Evolutionary conservation across 306 rosid genomes (phyloP).

Genomic region (Vicia faba): DNA sequence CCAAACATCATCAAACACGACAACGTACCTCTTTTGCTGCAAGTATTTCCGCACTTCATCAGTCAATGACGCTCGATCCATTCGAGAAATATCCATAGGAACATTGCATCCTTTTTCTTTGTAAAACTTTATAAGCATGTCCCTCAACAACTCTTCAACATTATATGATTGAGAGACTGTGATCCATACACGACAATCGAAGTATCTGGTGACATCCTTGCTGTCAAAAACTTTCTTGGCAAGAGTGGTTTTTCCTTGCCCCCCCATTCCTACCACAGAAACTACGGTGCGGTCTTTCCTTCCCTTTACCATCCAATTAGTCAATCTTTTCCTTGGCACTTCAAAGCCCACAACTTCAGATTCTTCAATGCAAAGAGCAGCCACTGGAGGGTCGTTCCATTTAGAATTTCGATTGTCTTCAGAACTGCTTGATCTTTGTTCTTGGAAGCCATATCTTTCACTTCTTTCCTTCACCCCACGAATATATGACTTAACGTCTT

Average conservation of each 20-base stretch:
- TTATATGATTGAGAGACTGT: conserved; percentile 8
- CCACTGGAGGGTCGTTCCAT: not conserved
- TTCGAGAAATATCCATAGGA: not conserved
- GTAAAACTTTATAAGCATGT: not conserved
- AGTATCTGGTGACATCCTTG: not conserved
- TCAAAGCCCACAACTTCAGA: conserved; percentile 9
- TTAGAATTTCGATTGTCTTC: not conserved
- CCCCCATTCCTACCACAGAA: conserved; percentile 4
- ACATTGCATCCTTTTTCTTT: not conserved
- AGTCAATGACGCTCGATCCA: not conserved
- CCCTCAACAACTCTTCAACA: not conserved
- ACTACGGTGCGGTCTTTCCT: not conserved
- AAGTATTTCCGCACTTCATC: not conserved
- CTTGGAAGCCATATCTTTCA: not conserved
- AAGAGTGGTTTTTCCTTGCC: conserved; percentile 32
- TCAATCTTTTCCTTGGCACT: not conserved
- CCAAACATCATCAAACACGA: conserved; percentile 37
- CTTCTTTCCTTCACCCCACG: not conserved
- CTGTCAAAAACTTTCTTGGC: conserved; percentile 18
- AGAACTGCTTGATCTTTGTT: not conserved
- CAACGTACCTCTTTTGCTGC: not conserved
- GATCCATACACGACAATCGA: not conserved
- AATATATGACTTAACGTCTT: not conserved
- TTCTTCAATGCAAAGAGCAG: not conserved
- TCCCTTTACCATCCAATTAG: not conserved